Base-by-base conservation (phyloP, 768 basidiomycete genomes). In the Xerocomus brunneocitrinus region DNA sequence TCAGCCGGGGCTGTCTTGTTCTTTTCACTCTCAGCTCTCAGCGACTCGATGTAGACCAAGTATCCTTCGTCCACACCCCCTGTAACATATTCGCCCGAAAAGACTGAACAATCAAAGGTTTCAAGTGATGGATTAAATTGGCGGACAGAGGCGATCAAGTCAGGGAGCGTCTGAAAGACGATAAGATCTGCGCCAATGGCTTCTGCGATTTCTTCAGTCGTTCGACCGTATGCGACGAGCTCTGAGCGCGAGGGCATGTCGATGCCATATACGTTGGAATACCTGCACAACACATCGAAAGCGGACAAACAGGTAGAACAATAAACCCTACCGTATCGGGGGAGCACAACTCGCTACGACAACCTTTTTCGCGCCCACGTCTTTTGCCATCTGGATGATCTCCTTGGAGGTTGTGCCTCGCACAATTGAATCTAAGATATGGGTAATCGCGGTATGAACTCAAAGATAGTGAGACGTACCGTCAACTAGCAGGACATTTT, bases 311-410 rank as follows among this genome's bases (percentile, higher is more conserved):
- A 10, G 30, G 30, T 16, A 36, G 13, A 5, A 47, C 3, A 16
- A 7, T 2, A 30, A 34, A 22, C 61, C 76, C 39, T 56, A 91
- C 83, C 95, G 83, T 62, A 99, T 98, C 1, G 97, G 92, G 6
- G 97, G 97, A 8, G 97, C 92, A 65, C 97, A 98, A 47, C 93
- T 95, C 1, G 97, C 97, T 43, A 98, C 85, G 57, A 98, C 87
- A 63, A 99, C 92, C 61, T 89, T 91, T 71, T 89, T 93, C 16
- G 97, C 95, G 14, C 97, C 97, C 14, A 97, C 97, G 64, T 99
- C 97, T 67, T 95, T 95, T 19, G 95, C 97, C 95, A 99, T 98
- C 68, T 98, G 95, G 25, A 99, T 82, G 57, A 99, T 99, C 69
- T 99, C 97, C 67, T 91, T 95, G 13, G 95, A 98, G 0, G 97